phyloP scores from a whole-genome alignment of 1,139 yeast genomes.

The Saccharomyces hybrid region DNA sequence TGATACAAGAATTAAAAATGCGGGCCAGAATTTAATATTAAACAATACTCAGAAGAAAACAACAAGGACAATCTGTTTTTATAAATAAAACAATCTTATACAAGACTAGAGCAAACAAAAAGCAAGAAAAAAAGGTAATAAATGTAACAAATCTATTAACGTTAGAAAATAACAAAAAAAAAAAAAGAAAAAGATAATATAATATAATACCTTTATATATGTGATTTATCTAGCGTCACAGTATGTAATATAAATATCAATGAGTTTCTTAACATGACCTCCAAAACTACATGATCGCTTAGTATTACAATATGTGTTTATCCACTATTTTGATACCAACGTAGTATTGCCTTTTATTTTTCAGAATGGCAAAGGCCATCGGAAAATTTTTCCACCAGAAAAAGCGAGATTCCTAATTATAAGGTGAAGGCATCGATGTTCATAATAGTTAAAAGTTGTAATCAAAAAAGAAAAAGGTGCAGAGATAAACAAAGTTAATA shows the following conservation, averaged over 20 bases:
- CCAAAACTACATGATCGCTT: neutral
- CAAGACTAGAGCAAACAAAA: neutral
- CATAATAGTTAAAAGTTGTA: neutral
- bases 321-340: neutral
- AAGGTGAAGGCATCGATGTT: neutral
- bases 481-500: neutral
- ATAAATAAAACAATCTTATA: neutral
- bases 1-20: neutral
- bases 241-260: neutral
- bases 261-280: neutral
- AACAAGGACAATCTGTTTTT: conserved; percentile 1
- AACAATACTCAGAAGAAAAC: neutral
- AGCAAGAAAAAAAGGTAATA: neutral
- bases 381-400: neutral
- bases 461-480: neutral
- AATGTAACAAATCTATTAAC: neutral
- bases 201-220: neutral
- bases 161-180: neutral
- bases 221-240: neutral
- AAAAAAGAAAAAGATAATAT: neutral
- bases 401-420: neutral
- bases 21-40: neutral
- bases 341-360: neutral
- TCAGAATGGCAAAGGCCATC: neutral
- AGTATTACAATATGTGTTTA: neutral